Percentiles rank a stretch among this genome's conserved stretches.
phyloP scores from a whole-genome alignment of 495 filamentous ascomycete species.

The Friedmanniomyces endolithicus region DNA sequence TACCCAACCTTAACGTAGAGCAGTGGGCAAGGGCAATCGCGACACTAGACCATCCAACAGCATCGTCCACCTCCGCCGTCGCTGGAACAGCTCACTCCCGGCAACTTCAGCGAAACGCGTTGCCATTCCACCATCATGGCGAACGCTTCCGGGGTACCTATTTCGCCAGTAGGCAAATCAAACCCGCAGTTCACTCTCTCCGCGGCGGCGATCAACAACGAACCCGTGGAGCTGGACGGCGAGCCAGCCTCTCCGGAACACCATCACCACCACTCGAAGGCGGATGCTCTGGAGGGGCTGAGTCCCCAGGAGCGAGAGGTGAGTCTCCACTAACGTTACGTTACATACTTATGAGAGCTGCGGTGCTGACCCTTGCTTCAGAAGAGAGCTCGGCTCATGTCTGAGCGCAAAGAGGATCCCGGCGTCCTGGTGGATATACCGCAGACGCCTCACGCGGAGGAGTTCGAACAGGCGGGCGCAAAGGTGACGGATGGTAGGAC shows the following conservation, averaged over 20 bases:
- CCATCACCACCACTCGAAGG: conserved; percentile 3
- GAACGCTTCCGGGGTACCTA: conserved; percentile 1
- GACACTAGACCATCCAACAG: too few species aligned
- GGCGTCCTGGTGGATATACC: conserved; percentile 31
- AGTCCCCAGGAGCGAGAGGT: conserved; percentile 23
- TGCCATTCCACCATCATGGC: not conserved
- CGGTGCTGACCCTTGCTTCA: conserved; percentile 2
- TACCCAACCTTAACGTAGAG: too few species aligned
- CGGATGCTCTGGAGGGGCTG: conserved; percentile 14
- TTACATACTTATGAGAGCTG: too few species aligned
- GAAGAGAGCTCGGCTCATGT: conserved; percentile 23
- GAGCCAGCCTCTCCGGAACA: conserved; percentile 18
- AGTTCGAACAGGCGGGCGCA: conserved; percentile 22
- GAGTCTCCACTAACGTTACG: not conserved
- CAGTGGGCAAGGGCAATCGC: too few species aligned
- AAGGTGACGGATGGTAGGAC: conserved; percentile 12
- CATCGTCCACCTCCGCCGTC: too few species aligned
- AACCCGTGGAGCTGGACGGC: conserved; percentile 29
- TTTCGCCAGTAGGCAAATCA: conserved; percentile 8
- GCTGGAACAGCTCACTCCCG: too few species aligned
- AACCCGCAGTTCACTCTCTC: conserved; percentile 13
- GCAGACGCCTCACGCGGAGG: conserved; percentile 24
- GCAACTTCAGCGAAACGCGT: not conserved
- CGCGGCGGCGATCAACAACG: conserved; percentile 24
- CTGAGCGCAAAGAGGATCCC: conserved; percentile 24